phyloP scores from a whole-genome alignment of 768 basidiomycete genomes.

The Tulasnella sp. region DNA sequence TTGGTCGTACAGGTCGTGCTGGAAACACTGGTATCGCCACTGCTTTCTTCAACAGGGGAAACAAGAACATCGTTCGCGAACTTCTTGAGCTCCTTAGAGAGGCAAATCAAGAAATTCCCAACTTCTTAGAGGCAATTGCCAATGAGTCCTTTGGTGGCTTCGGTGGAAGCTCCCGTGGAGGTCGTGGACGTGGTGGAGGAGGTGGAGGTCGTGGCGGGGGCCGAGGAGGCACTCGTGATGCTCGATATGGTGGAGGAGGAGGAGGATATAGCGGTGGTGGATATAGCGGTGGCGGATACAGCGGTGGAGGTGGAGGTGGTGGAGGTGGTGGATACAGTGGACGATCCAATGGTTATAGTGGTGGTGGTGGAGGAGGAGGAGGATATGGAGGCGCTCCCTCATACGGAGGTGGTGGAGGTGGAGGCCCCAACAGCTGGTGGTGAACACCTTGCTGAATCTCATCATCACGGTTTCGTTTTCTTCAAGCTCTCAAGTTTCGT shows the following conservation, averaged over 20 bases:
- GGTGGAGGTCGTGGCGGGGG: slow-evolving; percentile 43
- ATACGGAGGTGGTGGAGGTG: slow-evolving; percentile 34
- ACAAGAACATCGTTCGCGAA: slow-evolving; percentile 84
- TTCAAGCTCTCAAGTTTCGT: neutral
- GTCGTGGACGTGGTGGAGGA: slow-evolving; percentile 41
- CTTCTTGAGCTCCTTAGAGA: slow-evolving; percentile 87
- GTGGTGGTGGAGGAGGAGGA: slow-evolving; percentile 27
- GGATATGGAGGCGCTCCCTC: slow-evolving; percentile 33
- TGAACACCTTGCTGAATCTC: slow-evolving; percentile 24
- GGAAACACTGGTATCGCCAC: slow-evolving; percentile 94
- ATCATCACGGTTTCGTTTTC: neutral
- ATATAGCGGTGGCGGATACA: slow-evolving; percentile 27
- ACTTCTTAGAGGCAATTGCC: slow-evolving; percentile 78
- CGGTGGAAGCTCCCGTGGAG: slow-evolving; percentile 45
- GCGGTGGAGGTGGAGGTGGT: slow-evolving; percentile 25
- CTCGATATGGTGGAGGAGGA: slow-evolving; percentile 25
- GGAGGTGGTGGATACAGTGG: slow-evolving; percentile 25
- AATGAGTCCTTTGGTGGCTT: slow-evolving; percentile 45
- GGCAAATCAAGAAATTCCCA: slow-evolving; percentile 89
- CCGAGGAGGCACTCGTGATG: slow-evolving; percentile 41
- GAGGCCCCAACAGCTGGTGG: slow-evolving; percentile 35
- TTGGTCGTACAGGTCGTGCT: slow-evolving; percentile 96
- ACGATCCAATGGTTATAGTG: slow-evolving; percentile 24
- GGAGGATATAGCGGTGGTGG: slow-evolving; percentile 20
- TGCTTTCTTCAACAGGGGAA: slow-evolving; percentile 90